phyloP scores from a whole-genome alignment of 805 yeast species.

The Myxozyma udenii region DNA sequence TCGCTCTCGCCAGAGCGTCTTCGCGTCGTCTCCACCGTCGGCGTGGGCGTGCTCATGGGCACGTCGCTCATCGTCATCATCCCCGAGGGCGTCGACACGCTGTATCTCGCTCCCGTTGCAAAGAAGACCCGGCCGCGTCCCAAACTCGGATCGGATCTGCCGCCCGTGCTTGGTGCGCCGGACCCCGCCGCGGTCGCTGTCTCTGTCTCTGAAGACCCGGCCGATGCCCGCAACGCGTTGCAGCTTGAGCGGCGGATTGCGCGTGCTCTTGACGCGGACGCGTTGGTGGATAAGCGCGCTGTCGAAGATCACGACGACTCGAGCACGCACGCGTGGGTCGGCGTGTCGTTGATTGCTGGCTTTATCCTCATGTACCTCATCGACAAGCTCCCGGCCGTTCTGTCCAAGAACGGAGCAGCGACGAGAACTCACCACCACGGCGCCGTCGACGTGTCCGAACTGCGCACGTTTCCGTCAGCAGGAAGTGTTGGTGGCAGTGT shows the following conservation, averaged over 20 bases:
- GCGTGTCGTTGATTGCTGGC: slow-evolving; percentile 52
- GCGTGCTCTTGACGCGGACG: not conserved
- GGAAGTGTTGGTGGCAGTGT: not conserved
- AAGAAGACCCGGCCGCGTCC: slow-evolving; percentile 10
- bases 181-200: not conserved
- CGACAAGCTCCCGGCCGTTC: slow-evolving; percentile 42
- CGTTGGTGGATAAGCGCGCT: not conserved
- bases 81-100: slow-evolving; percentile 61
- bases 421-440: slow-evolving; percentile 1
- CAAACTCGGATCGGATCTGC: slow-evolving; percentile 3
- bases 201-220: not conserved
- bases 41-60: slow-evolving; percentile 60
- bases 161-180: slow-evolving; percentile 12
- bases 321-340: slow-evolving; percentile 37
- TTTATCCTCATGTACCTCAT: slow-evolving; percentile 52
- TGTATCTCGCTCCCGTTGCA: slow-evolving; percentile 33
- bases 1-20: slow-evolving; percentile 37
- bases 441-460: slow-evolving; percentile 34
- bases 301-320: not conserved
- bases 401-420: slow-evolving; percentile 2
- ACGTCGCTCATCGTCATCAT: slow-evolving; percentile 57
- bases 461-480: slow-evolving; percentile 30
- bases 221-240: not conserved
- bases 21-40: slow-evolving; percentile 47
- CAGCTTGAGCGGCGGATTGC: not conserved